phyloP scores from a whole-genome alignment of 2,329 filamentous ascomycete genomes.

The Pseudogymnoascus sp. region DNA sequence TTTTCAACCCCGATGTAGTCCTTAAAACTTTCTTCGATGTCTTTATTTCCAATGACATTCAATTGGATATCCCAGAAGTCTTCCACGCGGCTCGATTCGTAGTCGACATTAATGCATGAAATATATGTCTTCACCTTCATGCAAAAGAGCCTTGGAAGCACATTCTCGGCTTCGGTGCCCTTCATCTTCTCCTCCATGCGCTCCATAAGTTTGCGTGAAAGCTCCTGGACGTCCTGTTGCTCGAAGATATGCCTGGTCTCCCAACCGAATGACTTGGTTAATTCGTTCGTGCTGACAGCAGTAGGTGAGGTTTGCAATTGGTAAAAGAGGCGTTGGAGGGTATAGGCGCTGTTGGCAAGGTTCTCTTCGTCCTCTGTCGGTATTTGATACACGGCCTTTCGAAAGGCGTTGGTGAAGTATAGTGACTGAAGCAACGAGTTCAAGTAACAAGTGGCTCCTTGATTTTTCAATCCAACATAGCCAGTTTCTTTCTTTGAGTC shows the following conservation, averaged over 20 bases:
- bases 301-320: slow-evolving; percentile 78
- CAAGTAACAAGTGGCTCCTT: slow-evolving; percentile 85
- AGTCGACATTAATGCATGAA: slow-evolving; percentile 95
- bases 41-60: slow-evolving; percentile 91
- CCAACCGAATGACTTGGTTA: slow-evolving; percentile 97
- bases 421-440: slow-evolving; percentile 79
- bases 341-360: slow-evolving; percentile 82
- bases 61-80: slow-evolving; percentile 99
- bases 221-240: slow-evolving; percentile 95
- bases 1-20: slow-evolving; percentile 97
- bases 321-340: slow-evolving; percentile 89
- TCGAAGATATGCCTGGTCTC: slow-evolving; percentile 97
- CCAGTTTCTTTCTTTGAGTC: slow-evolving; percentile 99
- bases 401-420: slow-evolving; percentile 86
- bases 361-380: slow-evolving; percentile 80
- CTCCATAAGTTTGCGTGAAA: slow-evolving; percentile 96
- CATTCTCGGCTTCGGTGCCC: slow-evolving; percentile 82
- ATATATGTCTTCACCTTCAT: slow-evolving; percentile 99
- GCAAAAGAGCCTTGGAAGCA: slow-evolving; percentile 83
- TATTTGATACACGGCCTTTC: slow-evolving; percentile 96
- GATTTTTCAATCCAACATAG: slow-evolving; percentile 93
- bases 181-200: slow-evolving; percentile 98
- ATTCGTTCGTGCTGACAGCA: slow-evolving; percentile 83
- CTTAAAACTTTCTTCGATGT: slow-evolving; percentile 85
- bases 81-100: slow-evolving; percentile 89